Evolutionary conservation across 139 green algal species (phyloP).

Genomic region (Micractinium sp.): DNA sequence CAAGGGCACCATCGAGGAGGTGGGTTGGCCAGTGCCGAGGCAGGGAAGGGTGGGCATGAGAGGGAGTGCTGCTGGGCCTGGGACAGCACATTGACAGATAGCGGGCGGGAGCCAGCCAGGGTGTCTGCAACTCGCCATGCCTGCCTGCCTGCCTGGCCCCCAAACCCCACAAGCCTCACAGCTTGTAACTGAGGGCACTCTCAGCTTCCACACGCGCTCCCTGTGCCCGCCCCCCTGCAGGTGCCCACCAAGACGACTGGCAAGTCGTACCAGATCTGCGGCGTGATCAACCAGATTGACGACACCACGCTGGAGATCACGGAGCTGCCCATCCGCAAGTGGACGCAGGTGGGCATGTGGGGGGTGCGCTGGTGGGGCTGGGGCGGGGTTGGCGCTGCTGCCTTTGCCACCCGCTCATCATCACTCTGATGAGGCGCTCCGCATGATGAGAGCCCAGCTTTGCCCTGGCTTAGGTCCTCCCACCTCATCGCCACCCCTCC

Average conservation of each 20-base stretch:
- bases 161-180: too few relatives aligned
- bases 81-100: neutral
- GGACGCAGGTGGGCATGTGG: slow-evolving; percentile 77
- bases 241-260: slow-evolving; percentile 65
- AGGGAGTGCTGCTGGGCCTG: neutral
- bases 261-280: slow-evolving; percentile 79
- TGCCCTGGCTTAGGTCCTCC: neutral
- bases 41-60: neutral
- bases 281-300: slow-evolving; percentile 70
- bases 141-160: neutral
- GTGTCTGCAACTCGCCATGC: neutral
- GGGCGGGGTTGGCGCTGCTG: neutral
- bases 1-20: slow-evolving; percentile 76
- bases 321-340: slow-evolving; percentile 96
- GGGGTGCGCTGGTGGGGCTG: neutral
- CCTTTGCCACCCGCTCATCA: neutral
- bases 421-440: neutral
- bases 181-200: too few relatives aligned
- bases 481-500: neutral
- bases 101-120: neutral
- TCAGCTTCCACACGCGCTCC: too few relatives aligned
- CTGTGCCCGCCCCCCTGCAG: neutral
- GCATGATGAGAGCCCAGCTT: neutral
- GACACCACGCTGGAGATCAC: slow-evolving; percentile 89
- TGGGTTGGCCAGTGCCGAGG: neutral